Conservation (phyloP, 495 filamentous ascomycete species). For the Viridothelium virens region DNA sequence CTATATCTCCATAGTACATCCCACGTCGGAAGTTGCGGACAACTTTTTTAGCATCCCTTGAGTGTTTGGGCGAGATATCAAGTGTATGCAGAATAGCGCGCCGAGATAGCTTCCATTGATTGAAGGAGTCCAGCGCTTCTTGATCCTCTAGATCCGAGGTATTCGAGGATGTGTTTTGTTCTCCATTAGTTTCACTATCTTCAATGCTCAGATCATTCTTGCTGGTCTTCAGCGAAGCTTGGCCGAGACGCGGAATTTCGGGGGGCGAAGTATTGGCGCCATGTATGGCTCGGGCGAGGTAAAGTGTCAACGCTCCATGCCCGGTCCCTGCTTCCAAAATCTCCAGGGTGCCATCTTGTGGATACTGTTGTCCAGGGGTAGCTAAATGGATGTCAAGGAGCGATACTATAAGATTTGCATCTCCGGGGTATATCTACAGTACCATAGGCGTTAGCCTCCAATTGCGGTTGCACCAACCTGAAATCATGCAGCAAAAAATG, state of each 20-base stretch:
- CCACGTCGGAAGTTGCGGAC: slow-evolving; percentile 60
- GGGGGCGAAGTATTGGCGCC: slow-evolving; percentile 52
- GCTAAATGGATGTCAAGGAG: slow-evolving; percentile 64
- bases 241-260: neutral
- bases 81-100: slow-evolving; percentile 64
- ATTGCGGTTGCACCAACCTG: too few species aligned
- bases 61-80: slow-evolving; percentile 53
- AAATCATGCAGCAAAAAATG: too few species aligned
- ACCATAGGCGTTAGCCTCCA: too few species aligned
- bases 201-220: slow-evolving; percentile 11
- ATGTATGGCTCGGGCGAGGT: slow-evolving; percentile 66
- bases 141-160: neutral
- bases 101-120: slow-evolving; percentile 45
- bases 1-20: slow-evolving; percentile 56
- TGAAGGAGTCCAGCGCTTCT: slow-evolving; percentile 9
- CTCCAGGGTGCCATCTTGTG: slow-evolving; percentile 43
- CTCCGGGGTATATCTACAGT: slow-evolving; percentile 61
- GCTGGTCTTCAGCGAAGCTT: slow-evolving; percentile 21
- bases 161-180: slow-evolving; percentile 27
- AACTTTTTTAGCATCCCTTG: slow-evolving; percentile 50
- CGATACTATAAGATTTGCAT: slow-evolving; percentile 63
- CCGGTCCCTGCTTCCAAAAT: slow-evolving; percentile 79
- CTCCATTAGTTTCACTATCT: slow-evolving; percentile 11
- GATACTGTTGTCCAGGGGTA: slow-evolving; percentile 25
- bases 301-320: slow-evolving; percentile 65